Conservation (phyloP, 768 basidiomycete genomes). For the Mycena maculata region DNA sequence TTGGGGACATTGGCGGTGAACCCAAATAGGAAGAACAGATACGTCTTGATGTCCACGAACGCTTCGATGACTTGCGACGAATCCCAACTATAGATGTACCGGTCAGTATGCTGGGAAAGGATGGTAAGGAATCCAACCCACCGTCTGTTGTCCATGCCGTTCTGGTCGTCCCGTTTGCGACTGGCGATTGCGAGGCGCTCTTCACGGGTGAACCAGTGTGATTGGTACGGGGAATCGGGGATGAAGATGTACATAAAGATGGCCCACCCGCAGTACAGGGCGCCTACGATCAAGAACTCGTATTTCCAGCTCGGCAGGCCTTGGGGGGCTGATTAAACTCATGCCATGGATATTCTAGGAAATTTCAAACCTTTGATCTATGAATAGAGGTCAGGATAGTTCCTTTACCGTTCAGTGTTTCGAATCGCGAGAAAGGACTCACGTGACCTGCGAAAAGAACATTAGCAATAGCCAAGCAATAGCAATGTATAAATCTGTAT, state of each 20-base stretch:
- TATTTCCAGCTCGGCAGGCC: conserved; percentile 34
- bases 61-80: conserved; percentile 40
- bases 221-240: conserved; percentile 48
- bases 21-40: conserved; percentile 46
- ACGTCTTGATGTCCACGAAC: conserved; percentile 48
- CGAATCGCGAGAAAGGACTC: too few species aligned
- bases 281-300: conserved; percentile 47
- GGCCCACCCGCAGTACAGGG: conserved; percentile 45
- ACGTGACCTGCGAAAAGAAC: too few species aligned
- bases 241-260: conserved; percentile 46
- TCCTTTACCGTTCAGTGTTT: too few species aligned
- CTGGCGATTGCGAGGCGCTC: conserved; percentile 49
- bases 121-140: conserved; percentile 14
- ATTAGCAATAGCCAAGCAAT: too few species aligned
- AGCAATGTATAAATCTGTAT: too few species aligned
- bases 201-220: conserved; percentile 45
- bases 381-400: background rate
- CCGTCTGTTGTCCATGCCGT: conserved; percentile 41
- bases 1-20: conserved; percentile 43
- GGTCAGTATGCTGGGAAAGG: background rate
- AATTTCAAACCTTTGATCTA: conserved; percentile 28
- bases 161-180: conserved; percentile 46
- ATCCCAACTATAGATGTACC: conserved; percentile 30
- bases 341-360: background rate
- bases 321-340: background rate